Evolutionary conservation across 2,329 filamentous ascomycete genomes (phyloP).

Genomic region (Alternaria burnsii): DNA sequence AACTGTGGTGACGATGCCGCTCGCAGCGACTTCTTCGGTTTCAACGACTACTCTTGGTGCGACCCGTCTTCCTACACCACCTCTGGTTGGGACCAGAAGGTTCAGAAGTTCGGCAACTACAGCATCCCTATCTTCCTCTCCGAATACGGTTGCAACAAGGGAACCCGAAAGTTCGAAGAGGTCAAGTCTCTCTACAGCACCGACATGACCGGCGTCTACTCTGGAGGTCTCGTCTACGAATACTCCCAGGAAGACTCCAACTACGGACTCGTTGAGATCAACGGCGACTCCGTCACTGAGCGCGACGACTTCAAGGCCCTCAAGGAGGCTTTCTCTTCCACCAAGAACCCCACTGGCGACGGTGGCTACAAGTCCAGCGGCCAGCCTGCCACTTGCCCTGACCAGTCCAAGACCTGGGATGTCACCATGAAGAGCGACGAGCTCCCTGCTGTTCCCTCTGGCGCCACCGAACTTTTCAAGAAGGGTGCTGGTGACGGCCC

Average conservation of each 20-base stretch:
- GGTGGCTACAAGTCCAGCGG: constrained; percentile 67
- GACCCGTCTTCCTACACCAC: constrained; percentile 71
- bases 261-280: constrained; percentile 77
- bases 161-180: constrained; percentile 83
- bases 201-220: constrained; percentile 90
- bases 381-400: constrained; percentile 63
- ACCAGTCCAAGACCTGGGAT: constrained; percentile 64
- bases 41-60: constrained; percentile 92
- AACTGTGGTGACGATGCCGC: constrained; percentile 88
- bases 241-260: constrained; percentile 76
- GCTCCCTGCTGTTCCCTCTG: constrained; percentile 66
- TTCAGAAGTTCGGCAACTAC: constrained; percentile 85
- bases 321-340: constrained; percentile 60
- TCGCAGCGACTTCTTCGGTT: constrained; percentile 87
- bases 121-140: constrained; percentile 92
- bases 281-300: constrained; percentile 64
- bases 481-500: constrained; percentile 65
- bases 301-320: constrained; percentile 69
- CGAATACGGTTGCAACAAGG: constrained; percentile 90
- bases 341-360: constrained; percentile 62
- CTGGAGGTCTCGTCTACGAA: constrained; percentile 95
- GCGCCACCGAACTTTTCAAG: constrained; percentile 65
- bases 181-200: constrained; percentile 78
- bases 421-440: constrained; percentile 56
- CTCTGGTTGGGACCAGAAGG: constrained; percentile 88